These are phyloP conservation scores for Colletotrichum sp. DNA, from an alignment of 2,329 filamentous ascomycete species.

Conservation along the genomic window DNA sequence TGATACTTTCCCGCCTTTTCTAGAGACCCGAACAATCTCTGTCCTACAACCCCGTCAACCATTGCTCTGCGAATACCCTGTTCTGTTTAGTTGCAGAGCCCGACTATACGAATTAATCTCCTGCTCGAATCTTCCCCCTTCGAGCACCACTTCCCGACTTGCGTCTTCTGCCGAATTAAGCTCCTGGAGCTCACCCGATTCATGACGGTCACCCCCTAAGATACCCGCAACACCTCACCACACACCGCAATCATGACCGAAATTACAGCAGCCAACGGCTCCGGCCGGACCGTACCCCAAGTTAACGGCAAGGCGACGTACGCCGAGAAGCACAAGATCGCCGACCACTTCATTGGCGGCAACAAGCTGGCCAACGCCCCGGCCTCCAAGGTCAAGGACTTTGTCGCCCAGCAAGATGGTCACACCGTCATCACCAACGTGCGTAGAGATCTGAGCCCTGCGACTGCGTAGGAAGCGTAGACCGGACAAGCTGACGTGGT, in stretches of 20 bases:
- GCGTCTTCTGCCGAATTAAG: not conserved
- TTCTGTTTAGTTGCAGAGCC: constrained; percentile 14
- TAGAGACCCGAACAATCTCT: constrained; percentile 20
- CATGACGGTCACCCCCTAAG: constrained; percentile 22
- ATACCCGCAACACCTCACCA: constrained; percentile 15
- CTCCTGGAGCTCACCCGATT: constrained; percentile 18
- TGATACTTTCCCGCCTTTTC: not conserved
- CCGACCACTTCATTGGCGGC: constrained; percentile 95
- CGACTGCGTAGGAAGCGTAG: not conserved
- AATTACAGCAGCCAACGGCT: constrained; percentile 45
- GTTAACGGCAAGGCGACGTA: constrained; percentile 69
- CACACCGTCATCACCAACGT: constrained; percentile 99
- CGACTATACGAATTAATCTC: constrained; percentile 13
- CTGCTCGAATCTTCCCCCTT: constrained; percentile 19
- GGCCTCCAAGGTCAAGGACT: constrained; percentile 92
- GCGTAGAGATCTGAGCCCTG: constrained; percentile 41
- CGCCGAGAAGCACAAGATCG: constrained; percentile 80
- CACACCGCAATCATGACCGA: constrained; percentile 51
- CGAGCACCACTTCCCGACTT: not conserved
- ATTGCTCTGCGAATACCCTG: constrained; percentile 16
- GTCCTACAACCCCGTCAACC: constrained; percentile 13
- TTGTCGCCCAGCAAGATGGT: constrained; percentile 85
- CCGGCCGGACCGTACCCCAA: constrained; percentile 55
- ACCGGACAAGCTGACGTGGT: not conserved
- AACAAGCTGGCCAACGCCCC: constrained; percentile 84